phyloP scores from a whole-genome alignment of 495 filamentous ascomycete species.

The Oidiodendron maius region DNA sequence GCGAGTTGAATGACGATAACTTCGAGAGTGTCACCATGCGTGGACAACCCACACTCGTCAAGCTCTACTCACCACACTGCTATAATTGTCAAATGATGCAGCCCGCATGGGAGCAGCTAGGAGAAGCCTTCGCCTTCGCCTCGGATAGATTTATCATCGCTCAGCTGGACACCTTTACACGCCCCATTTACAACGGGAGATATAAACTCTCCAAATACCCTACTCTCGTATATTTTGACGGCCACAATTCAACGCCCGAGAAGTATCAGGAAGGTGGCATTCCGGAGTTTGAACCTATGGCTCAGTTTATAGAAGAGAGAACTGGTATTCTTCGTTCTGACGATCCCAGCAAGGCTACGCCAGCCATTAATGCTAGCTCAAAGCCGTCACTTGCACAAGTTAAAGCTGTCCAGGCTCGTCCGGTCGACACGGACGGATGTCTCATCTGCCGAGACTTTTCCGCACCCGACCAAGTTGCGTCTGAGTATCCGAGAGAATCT shows the following conservation, averaged over 20 bases:
- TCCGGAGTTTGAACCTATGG: conserved; percentile 8
- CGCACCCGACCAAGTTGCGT: conserved; percentile 69
- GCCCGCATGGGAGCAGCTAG: conserved; percentile 17
- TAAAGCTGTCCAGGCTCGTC: conserved; percentile 30
- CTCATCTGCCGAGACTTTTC: conserved; percentile 85
- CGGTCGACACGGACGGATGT: conserved; percentile 39
- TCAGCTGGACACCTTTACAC: conserved; percentile 6
- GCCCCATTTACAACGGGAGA: conserved; percentile 7
- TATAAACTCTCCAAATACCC: conserved; percentile 16
- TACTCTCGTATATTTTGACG: conserved; percentile 19
- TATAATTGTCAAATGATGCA: conserved; percentile 15
- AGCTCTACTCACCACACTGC: conserved; percentile 19
- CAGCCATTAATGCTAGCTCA: conserved; percentile 39
- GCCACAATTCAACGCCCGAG: conserved; percentile 4
- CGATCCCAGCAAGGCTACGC: conserved; percentile 26
- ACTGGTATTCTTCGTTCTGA: conserved; percentile 12
- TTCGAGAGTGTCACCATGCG: conserved; percentile 15
- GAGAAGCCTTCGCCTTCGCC: conserved; percentile 16
- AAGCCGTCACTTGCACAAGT: conserved; percentile 38
- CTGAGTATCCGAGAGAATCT: conserved; percentile 64
- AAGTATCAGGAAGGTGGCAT: conserved; percentile 5
- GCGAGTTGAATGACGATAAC: conserved; percentile 10
- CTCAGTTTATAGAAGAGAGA: conserved; percentile 15
- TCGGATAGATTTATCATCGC: conserved; percentile 18
- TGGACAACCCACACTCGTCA: conserved; percentile 15